Conservation (phyloP, 2,329 filamentous ascomycete species). For the Fusarium irregulare region DNA sequence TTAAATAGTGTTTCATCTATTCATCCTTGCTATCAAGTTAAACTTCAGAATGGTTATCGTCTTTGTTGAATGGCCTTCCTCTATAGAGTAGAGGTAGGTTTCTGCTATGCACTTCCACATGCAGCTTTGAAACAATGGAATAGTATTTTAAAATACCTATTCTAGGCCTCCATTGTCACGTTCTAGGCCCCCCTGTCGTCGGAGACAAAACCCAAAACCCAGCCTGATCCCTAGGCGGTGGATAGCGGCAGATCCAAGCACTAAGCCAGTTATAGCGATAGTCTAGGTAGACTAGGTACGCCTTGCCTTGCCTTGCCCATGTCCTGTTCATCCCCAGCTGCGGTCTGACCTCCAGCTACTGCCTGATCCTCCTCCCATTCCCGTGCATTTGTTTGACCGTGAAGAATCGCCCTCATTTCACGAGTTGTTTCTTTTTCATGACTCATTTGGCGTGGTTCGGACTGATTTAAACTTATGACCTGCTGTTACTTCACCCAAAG, state of each 20-base stretch:
- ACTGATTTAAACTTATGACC: slow-evolving; percentile 15
- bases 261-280: slow-evolving; percentile 38
- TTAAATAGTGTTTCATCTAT: background rate
- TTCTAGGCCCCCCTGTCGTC: slow-evolving; percentile 12
- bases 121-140: background rate
- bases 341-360: slow-evolving; percentile 42
- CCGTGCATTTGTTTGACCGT: slow-evolving; percentile 24
- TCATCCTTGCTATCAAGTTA: background rate
- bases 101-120: background rate
- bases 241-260: slow-evolving; percentile 34
- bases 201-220: slow-evolving; percentile 16
- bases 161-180: slow-evolving; percentile 6
- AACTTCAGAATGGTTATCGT: background rate
- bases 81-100: background rate
- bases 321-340: slow-evolving; percentile 38
- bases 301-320: slow-evolving; percentile 33
- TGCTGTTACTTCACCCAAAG: background rate
- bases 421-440: slow-evolving; percentile 32
- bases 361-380: slow-evolving; percentile 43
- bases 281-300: slow-evolving; percentile 20
- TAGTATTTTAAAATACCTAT: background rate
- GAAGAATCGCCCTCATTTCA: slow-evolving; percentile 22
- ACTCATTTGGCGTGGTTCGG: slow-evolving; percentile 36
- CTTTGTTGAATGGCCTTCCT: background rate
- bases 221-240: slow-evolving; percentile 41